These are phyloP conservation scores for Polyplosphaeria fusca DNA, from an alignment of 495 filamentous ascomycete genomes.

Conservation along the genomic window DNA sequence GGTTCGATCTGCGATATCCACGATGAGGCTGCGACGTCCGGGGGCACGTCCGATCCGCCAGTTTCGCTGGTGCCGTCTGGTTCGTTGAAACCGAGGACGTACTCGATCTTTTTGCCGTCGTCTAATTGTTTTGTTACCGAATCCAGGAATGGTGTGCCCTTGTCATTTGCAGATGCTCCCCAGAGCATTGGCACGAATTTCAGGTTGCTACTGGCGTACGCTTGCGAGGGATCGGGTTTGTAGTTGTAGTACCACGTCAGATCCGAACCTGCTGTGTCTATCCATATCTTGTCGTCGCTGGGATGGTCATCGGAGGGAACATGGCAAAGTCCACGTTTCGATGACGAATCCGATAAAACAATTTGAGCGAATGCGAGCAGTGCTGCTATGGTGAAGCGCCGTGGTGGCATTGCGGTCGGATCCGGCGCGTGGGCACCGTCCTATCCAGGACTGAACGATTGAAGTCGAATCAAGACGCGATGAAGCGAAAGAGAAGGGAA, in stretches of 20 bases:
- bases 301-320: constrained; percentile 50
- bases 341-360: constrained; percentile 44
- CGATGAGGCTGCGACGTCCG: constrained; percentile 56
- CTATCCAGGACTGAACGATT: too few relatives aligned
- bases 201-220: constrained; percentile 47
- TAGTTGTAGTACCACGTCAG: constrained; percentile 88
- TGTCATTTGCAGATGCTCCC: constrained; percentile 50
- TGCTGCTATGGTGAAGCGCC: background rate
- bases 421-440: too few relatives aligned
- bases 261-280: constrained; percentile 44
- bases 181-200: constrained; percentile 82
- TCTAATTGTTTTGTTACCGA: constrained; percentile 51
- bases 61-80: constrained; percentile 54
- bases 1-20: constrained; percentile 69
- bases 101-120: constrained; percentile 55
- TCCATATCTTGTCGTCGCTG: constrained; percentile 61
- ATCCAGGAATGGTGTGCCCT: constrained; percentile 54
- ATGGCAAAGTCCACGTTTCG: constrained; percentile 71
- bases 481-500: too few relatives aligned
- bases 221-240: constrained; percentile 49
- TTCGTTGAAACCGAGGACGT: constrained; percentile 73
- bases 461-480: too few relatives aligned
- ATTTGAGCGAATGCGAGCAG: constrained; percentile 23
- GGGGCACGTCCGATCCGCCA: constrained; percentile 59
- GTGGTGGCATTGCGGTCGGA: background rate